A percentile compares a stretch with the other conserved stretches of the same genome.
Evolutionary conservation across 768 basidiomycete species (phyloP).

Genomic region (Mycena polygramma): DNA sequence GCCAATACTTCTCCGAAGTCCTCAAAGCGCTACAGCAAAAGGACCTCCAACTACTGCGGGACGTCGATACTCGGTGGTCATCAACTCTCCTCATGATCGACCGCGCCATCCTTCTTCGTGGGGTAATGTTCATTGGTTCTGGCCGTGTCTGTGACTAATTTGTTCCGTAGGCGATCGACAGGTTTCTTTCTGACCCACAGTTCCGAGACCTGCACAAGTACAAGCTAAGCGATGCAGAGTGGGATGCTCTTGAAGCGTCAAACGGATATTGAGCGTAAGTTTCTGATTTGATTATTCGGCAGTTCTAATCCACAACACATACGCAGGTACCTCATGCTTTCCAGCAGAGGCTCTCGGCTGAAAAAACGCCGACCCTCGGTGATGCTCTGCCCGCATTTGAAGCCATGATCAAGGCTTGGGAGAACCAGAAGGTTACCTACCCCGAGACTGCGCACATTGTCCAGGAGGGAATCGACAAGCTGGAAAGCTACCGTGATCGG

Average conservation of each 20-base stretch:
- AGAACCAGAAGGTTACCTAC: conserved; percentile 2
- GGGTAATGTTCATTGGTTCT: not conserved
- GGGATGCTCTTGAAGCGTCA: conserved; percentile 41
- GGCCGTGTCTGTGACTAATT: not conserved
- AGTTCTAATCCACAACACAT: not conserved
- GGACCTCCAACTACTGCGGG: too few relatives aligned
- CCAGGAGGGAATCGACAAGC: conserved; percentile 31
- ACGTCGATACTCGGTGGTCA: too few relatives aligned
- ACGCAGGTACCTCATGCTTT: conserved; percentile 42
- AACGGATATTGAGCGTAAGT: conserved; percentile 44
- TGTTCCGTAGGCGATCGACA: conserved; percentile 39
- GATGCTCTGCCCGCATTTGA: conserved; percentile 34
- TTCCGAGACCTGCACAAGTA: conserved; percentile 42
- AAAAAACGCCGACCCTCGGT: conserved; percentile 36
- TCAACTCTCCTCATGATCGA: too few relatives aligned
- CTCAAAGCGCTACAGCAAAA: too few relatives aligned
- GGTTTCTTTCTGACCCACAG: conserved; percentile 35
- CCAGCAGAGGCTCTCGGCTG: conserved; percentile 35
- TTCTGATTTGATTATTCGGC: not conserved
- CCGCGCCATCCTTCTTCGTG: not conserved
- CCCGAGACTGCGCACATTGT: conserved; percentile 24
- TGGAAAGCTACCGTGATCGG: conserved; percentile 18
- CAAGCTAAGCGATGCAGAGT: conserved; percentile 38
- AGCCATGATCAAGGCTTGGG: conserved; percentile 32
- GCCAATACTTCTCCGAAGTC: too few relatives aligned